Evolutionary conservation across 768 basidiomycete species (phyloP), one percentile per base, ranked within the genome.

Genomic region (Calocybe indica): DNA sequence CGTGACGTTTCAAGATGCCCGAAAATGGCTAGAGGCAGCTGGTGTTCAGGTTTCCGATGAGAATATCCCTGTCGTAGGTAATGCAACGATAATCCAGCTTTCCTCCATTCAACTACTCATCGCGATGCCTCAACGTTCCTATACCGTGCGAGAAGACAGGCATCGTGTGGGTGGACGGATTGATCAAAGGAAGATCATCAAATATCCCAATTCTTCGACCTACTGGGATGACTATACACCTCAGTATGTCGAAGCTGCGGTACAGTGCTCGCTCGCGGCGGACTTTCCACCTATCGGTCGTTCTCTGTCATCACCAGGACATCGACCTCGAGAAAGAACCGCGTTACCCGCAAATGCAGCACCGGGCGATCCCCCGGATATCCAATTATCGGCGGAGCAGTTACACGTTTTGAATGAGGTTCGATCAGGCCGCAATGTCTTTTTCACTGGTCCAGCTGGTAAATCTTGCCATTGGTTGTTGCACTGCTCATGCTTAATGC

Each of bases 371-470:
- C 11, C 33, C 15, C 40, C 41, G 7, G 35, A 46, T 10, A 47
- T 64, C 38, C 37, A 43, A 15, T 53, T 74, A 5, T 72, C 72
- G 0, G 39, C 46, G 1, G 75, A 79, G 45, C 78, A 80, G 46
- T 57, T 52, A 43, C 15, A 46, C 1, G 65, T 79, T n/a, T 38
- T 80, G 9, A 52, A 61, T 7, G 50, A 70, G 34, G 80, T 85
- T 6, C 69, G 77, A 33, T 67, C 69, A 5, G 79, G 79, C 1
- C 62, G 72, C 51, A 85, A 74, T 50, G 72, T 87, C 29, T 88
- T 89, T 66, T 88, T 88, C 61, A 88, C 85, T 1, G 86, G 86
- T 14, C 76, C 82, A 47, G 86, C 86, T 48, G 83, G 85, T 84
- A 48, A 45, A 53, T 49, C 33, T 40, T 32, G 1, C 33, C 8